These are phyloP conservation scores for Tuber brumale DNA, from an alignment of 495 filamentous ascomycete species.

Conservation along the genomic window DNA sequence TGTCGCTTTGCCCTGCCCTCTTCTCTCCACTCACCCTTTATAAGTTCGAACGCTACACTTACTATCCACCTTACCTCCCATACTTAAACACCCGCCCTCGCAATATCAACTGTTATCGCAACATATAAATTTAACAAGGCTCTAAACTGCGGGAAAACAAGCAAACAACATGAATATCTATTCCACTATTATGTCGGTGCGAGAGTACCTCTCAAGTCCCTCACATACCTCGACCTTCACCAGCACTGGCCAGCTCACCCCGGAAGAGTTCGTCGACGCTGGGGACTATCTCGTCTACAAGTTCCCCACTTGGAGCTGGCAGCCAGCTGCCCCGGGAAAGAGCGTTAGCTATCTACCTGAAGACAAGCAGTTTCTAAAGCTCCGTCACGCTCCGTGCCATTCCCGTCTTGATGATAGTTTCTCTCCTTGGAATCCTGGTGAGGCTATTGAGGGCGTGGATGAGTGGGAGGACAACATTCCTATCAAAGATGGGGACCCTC, in stretches of 20 bases:
- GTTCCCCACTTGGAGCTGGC: slow-evolving; percentile 99
- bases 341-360: slow-evolving; percentile 75
- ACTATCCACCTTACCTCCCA: neutral
- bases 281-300: slow-evolving; percentile 99
- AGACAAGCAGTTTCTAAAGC: slow-evolving; percentile 92
- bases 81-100: neutral
- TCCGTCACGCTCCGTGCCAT: slow-evolving; percentile 86
- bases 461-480: slow-evolving; percentile 56
- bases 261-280: slow-evolving; percentile 91
- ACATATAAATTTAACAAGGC: neutral
- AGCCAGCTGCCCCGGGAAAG: slow-evolving; percentile 71
- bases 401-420: slow-evolving; percentile 88
- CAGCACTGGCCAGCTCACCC: slow-evolving; percentile 86
- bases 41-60: neutral
- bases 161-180: slow-evolving; percentile 48
- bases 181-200: slow-evolving; percentile 73
- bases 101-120: neutral
- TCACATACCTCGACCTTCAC: slow-evolving; percentile 90
- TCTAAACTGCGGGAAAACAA: neutral
- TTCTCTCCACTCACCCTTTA: neutral
- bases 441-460: slow-evolving; percentile 62
- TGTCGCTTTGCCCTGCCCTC: neutral
- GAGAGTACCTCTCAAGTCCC: slow-evolving; percentile 82
- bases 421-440: slow-evolving; percentile 53
- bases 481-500: neutral